phyloP scores from a whole-genome alignment of 2,329 filamentous ascomycete species.

The Hawksworthiomyces lignivorus region DNA sequence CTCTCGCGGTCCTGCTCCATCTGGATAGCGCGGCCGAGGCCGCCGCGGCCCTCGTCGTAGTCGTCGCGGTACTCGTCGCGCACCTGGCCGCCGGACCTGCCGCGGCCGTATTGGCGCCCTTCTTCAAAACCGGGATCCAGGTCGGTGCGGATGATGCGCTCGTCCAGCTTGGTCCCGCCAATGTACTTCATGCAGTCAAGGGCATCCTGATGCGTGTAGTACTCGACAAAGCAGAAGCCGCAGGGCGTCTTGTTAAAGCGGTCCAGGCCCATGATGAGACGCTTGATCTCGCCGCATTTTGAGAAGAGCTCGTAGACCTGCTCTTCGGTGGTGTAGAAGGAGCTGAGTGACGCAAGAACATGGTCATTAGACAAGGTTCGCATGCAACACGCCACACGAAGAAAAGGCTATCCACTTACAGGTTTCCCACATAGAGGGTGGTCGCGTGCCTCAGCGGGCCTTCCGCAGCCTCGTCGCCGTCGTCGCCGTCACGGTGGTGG shows the following conservation, averaged over 20 bases:
- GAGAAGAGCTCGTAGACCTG: slow-evolving; percentile 96
- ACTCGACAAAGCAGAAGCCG: slow-evolving; percentile 99
- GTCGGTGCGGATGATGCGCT: slow-evolving; percentile 92
- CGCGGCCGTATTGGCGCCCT: slow-evolving; percentile 89
- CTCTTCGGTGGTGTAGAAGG: slow-evolving; percentile 98
- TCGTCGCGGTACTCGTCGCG: slow-evolving; percentile 97
- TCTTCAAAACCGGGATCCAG: slow-evolving; percentile 93
- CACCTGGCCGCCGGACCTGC: slow-evolving; percentile 93
- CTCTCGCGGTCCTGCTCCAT: slow-evolving; percentile 31
- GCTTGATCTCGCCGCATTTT: slow-evolving; percentile 97
- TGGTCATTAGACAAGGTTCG: too few species aligned
- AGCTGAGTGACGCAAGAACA: slow-evolving; percentile 45
- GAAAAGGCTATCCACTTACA: slow-evolving; percentile 46
- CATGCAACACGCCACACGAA: too few species aligned
- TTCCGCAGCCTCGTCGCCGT: slow-evolving; percentile 47
- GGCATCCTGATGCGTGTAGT: slow-evolving; percentile 95
- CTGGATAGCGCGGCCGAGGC: slow-evolving; percentile 71
- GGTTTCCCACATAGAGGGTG: slow-evolving; percentile 94
- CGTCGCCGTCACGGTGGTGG: slow-evolving; percentile 48
- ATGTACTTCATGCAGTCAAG: slow-evolving; percentile 98
- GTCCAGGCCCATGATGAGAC: slow-evolving; percentile 94
- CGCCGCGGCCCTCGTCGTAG: slow-evolving; percentile 89
- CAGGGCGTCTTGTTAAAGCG: slow-evolving; percentile 96
- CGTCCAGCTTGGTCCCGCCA: slow-evolving; percentile 94
- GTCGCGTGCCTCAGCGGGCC: slow-evolving; percentile 82